Conservation (phyloP, 805 yeast species). For the Priceomyces melissophilus region DNA sequence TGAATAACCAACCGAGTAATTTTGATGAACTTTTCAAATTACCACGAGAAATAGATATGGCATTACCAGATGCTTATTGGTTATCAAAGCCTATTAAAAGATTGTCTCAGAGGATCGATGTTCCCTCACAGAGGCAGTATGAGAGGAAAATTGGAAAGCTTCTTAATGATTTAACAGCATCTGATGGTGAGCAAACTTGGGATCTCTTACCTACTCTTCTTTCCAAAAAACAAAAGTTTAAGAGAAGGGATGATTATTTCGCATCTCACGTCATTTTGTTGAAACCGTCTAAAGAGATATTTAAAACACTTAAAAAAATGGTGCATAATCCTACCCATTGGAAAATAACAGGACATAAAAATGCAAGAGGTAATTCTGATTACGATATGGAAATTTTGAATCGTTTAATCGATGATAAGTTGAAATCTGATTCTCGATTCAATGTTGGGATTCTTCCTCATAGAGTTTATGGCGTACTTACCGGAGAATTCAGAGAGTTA, state of each 20-base stretch:
- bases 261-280: conserved; percentile 57
- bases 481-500: conserved; percentile 44
- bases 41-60: conserved; percentile 21
- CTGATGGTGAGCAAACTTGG: conserved; percentile 7
- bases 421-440: conserved; percentile 8
- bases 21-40: conserved; percentile 30
- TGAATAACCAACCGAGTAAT: conserved; percentile 10
- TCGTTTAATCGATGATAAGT: conserved; percentile 28
- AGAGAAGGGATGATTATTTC: conserved; percentile 28
- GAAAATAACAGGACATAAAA: conserved; percentile 17
- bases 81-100: conserved; percentile 15
- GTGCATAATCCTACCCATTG: conserved; percentile 28
- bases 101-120: conserved; percentile 6
- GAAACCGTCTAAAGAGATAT: conserved; percentile 40
- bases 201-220: conserved; percentile 16
- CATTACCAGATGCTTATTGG: conserved; percentile 38
- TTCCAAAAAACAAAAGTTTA: conserved; percentile 22
- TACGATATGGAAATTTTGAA: conserved; percentile 56
- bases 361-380: conserved; percentile 28
- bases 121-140: conserved; percentile 13
- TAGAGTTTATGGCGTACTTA: conserved; percentile 45
- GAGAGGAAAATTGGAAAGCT: conserved; percentile 9
- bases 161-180: conserved; percentile 9
- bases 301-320: conserved; percentile 18
- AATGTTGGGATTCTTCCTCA: conserved; percentile 46